Base-by-base conservation (phyloP, 106 monocot genomes). In the Allium sativum region DNA sequence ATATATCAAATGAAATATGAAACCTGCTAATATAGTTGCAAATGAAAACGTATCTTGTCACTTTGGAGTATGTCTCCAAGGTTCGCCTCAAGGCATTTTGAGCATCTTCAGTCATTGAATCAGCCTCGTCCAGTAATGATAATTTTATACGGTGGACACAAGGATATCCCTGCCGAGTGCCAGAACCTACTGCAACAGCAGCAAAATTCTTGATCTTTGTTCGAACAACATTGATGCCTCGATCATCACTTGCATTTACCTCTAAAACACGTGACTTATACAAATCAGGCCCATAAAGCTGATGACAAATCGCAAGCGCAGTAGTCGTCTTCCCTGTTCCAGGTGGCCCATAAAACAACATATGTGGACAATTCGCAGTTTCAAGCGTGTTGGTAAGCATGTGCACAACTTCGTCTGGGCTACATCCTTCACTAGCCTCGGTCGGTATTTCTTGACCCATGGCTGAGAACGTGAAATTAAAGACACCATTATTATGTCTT, bases 381-480 rank as follows among this genome's bases (percentile, higher is more conserved):
- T 98, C 83, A 18, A 98, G 96, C 42, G 96, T 98, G 72, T 85
- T 91, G 64, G 91, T 88, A 76, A 98, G 91, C 46, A 98, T 87
- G 16, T 87, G 90, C 10, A 98, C 82, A 55, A 98, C 96, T 80
- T 98, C 96, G 5, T 98, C 96, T 88, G 87, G 10, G 91, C 87
- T 40, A 98, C 96, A 43, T 98, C 96, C 87, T 88, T 91, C 70
- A 91, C 96, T 72, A 81, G 82, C 80, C 72, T 98, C 60, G 96
- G 96, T 18, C 96, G 96, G 74, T 96, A 96, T 96, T 96, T 96
- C 81, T 96, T 90, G 56, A 91, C 96, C 96, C 96, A 96, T 61
- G 87, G 96, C 69, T 91, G 96, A 18, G 83, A 95, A 52, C 74
- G 81, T 14, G 74, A 77, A 18, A 72, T 58, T 18, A 81, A 53